These are phyloP conservation scores for Psidium guajava DNA, from an alignment of 345 rosid genomes.

Conservation along the genomic window DNA sequence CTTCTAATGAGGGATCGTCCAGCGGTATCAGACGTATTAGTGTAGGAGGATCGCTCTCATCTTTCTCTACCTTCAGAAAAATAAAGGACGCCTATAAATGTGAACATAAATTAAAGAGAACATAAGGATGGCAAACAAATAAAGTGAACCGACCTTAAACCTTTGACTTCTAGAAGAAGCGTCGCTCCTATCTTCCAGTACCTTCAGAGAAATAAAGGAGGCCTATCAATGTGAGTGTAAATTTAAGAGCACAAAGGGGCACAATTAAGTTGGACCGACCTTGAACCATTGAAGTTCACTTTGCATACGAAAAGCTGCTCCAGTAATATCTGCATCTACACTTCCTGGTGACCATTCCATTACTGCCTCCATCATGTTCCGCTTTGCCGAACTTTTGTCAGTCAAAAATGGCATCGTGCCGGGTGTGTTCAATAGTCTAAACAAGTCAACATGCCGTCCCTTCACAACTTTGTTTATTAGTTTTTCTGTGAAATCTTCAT, in stretches of 20 bases:
- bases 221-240: background rate
- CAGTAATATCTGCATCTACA: background rate
- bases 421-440: background rate
- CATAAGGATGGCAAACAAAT: too few relatives aligned
- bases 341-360: background rate
- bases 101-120: too few relatives aligned
- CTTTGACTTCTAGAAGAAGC: background rate
- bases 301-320: background rate
- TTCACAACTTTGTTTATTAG: background rate
- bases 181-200: background rate
- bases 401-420: background rate
- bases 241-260: background rate
- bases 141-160: too few relatives aligned
- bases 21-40: too few relatives aligned
- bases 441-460: background rate
- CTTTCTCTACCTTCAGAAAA: too few relatives aligned
- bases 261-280: background rate
- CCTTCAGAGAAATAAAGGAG: background rate
- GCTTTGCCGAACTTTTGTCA: too few relatives aligned
- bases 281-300: background rate
- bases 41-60: too few relatives aligned
- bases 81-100: too few relatives aligned
- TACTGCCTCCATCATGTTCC: background rate
- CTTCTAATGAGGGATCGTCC: background rate
- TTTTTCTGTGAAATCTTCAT: accelerated